Evolutionary conservation across 257 asterid genomes (phyloP).

Genomic region (Gentiana straminea): DNA sequence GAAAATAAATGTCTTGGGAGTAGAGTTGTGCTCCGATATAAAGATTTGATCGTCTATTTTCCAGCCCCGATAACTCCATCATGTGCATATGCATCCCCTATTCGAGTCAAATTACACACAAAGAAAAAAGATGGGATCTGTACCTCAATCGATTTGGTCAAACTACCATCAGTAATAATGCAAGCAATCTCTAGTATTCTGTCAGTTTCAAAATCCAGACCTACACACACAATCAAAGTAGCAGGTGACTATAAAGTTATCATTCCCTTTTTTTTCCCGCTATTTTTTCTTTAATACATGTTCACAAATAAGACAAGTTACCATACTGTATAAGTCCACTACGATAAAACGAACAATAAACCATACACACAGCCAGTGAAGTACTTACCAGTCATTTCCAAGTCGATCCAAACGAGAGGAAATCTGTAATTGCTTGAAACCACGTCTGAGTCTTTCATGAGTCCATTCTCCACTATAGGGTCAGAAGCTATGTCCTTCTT

Average conservation of each 20-base stretch:
- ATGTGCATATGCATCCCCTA: neutral
- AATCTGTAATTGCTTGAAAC: constrained; percentile 32
- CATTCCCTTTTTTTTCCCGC: no score
- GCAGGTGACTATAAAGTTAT: no score
- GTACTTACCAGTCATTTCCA: constrained; percentile 86
- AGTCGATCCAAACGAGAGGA: constrained; percentile 97
- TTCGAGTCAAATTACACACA: neutral
- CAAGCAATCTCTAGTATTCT: neutral
- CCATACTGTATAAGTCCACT: no score
- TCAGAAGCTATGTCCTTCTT: constrained; percentile 22
- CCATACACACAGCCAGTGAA: neutral
- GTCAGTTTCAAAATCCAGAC: neutral
- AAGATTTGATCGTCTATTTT: neutral
- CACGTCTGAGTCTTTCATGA: constrained; percentile 15
- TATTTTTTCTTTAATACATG: no score
- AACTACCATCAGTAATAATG: neutral
- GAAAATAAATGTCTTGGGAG: neutral
- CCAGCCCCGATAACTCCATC: neutral
- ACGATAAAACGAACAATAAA: no score
- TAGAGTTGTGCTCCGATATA: neutral
- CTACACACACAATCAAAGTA: no score
- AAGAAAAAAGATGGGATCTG: no score
- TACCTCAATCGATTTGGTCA: neutral
- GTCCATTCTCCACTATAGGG: constrained; percentile 21
- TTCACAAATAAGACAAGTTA: no score